phyloP scores from a whole-genome alignment of 768 basidiomycete species.

The Mycena olivaceomarginata region DNA sequence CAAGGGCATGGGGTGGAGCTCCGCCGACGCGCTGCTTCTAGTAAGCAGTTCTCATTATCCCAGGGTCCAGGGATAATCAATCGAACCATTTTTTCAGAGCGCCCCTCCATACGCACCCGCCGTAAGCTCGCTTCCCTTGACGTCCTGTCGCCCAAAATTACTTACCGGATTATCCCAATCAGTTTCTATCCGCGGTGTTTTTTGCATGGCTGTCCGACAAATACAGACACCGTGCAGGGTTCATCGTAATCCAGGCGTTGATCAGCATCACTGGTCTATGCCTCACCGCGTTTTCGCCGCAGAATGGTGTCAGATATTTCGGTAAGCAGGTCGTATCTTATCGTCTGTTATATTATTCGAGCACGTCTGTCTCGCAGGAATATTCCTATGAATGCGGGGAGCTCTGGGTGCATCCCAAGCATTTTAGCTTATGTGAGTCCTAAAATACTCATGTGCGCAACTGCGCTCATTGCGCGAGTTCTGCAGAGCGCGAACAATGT shows the following conservation, averaged over 20 bases:
- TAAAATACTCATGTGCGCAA: background rate
- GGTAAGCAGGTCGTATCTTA: slow-evolving; percentile 51
- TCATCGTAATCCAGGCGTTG: slow-evolving; percentile 60
- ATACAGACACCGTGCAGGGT: slow-evolving; percentile 63
- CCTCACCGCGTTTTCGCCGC: slow-evolving; percentile 60
- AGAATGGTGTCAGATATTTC: slow-evolving; percentile 63
- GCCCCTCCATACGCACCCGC: slow-evolving; percentile 68
- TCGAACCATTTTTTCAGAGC: slow-evolving; percentile 53
- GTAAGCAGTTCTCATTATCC: slow-evolving; percentile 49
- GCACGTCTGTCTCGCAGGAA: slow-evolving; percentile 51
- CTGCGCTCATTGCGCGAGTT: background rate
- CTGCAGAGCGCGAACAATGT: slow-evolving; percentile 63
- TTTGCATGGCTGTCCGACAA: slow-evolving; percentile 69
- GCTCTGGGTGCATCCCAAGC: slow-evolving; percentile 64
- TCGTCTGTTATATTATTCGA: background rate
- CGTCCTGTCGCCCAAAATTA: background rate
- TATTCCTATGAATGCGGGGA: slow-evolving; percentile 66
- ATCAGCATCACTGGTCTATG: slow-evolving; percentile 62
- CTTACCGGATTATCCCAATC: background rate
- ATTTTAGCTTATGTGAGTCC: slow-evolving; percentile 64
- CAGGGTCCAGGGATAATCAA: background rate
- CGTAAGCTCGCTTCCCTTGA: slow-evolving; percentile 50
- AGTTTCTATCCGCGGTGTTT: slow-evolving; percentile 57
- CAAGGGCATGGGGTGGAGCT: slow-evolving; percentile 65
- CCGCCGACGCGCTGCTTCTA: slow-evolving; percentile 61